Evolutionary conservation across 192 early-diverging fungal genomes (phyloP), one percentile per base, ranked within the genome.

Genomic region (Tieghemiomyces parasiticus): DNA sequence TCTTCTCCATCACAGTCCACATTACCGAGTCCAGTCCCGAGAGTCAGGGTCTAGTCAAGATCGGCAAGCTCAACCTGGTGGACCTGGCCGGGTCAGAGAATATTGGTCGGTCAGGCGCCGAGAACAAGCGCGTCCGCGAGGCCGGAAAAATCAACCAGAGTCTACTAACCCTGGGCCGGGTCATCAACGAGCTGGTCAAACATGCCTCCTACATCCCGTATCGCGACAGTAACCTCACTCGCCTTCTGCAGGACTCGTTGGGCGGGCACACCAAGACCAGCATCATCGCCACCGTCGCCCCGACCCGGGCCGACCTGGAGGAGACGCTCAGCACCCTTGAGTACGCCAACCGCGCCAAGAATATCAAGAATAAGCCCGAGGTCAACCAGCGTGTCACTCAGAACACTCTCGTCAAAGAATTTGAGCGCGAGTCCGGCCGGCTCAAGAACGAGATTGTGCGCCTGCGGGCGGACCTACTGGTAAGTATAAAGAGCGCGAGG

Each of bases 51-150:
- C 65, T 95, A 0, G 61, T 92, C n/a, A 93, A 90, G 71, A 77
- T 92, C 44, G 95, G 93, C 22, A 98, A 98, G 59, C 72, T 98
- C 19, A 94, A 96, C 65, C 74, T 99, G 25, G 95, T 99, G 0
- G 95, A 99, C 69, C 65, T 99, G 60, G 93, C 95, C 0, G 93
- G 95, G 4, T 90, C 87, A 38, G 93, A 98, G 59, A 93, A 93
- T 64, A 90, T 95, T 63, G 83, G 84, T 0, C 82, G 88, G 29
- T 89, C 90, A 0, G 95, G 92, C 6, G 93, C 91, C 0, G 86
- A 94, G 65, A 77, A 85, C 49, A 66, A 68, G 22, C 70, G 90
- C 20, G 90, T 89, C 22, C 78, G 82, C 46, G 95, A 98, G 68
- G 90, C 91, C 24, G 88, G 89, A 45, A 81, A 80, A 65, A 95